These are phyloP conservation scores for Drechslerella coelobrocha DNA, from an alignment of 2,329 filamentous ascomycete genomes.

Conservation along the genomic window DNA sequence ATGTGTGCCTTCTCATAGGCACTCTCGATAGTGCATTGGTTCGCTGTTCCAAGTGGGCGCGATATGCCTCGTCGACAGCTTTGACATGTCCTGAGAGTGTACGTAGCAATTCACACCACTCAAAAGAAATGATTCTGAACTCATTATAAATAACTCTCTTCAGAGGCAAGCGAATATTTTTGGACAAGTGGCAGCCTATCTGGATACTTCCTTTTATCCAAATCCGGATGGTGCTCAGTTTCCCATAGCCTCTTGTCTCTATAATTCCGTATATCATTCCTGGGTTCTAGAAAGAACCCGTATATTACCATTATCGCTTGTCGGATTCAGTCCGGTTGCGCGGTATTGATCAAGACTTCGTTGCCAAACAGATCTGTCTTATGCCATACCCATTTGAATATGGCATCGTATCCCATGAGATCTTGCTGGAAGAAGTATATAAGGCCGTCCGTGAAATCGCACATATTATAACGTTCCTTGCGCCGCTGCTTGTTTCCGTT, in stretches of 20 bases:
- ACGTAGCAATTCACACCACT: conserved; percentile 1
- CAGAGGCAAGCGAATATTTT: neutral
- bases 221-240: neutral
- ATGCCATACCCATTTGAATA: conserved; percentile 26
- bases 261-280: conserved; percentile 1
- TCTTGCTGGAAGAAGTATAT: conserved; percentile 23
- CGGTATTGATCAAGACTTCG: conserved; percentile 18
- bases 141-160: neutral
- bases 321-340: conserved; percentile 8
- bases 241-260: neutral
- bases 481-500: neutral
- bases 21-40: too few relatives aligned
- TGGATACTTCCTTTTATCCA: conserved; percentile 16
- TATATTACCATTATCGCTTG: conserved; percentile 6
- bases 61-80: conserved; percentile 7
- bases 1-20: too few relatives aligned
- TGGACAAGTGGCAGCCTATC: conserved; percentile 7
- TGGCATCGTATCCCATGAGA: conserved; percentile 4
- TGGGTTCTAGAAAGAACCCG: neutral
- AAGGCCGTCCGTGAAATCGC: conserved; percentile 18
- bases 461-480: conserved; percentile 32
- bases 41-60: too few relatives aligned
- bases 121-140: neutral
- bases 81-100: conserved; percentile 11
- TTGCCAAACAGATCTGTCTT: conserved; percentile 13